Evolutionary conservation across 768 basidiomycete genomes (phyloP), one percentile per base, ranked within the genome.

Genomic region (Trametes elegans): DNA sequence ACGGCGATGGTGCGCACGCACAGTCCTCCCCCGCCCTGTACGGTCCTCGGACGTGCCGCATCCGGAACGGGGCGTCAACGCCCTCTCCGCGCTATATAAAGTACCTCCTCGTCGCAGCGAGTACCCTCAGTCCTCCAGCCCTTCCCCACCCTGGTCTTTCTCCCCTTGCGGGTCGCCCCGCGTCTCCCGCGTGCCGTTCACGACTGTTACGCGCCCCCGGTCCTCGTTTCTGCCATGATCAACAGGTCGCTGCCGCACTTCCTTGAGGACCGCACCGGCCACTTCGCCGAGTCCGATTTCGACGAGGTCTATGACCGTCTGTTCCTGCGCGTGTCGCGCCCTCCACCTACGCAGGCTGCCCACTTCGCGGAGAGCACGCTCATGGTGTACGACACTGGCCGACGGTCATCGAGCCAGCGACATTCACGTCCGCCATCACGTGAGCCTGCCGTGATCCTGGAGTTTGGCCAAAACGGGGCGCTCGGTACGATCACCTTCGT

Each of bases 221-320:
- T 39, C 35, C 24, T 18, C 23, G 38, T 18, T 18, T 24, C 35
- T 26, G 32, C 39, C n/a, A 63, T 67, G 66, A 45, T 58, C 61
- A 56, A 21, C 70, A 67, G 40, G 40, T 45, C 65, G 1, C 74
- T 81, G 53, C 82, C 84, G 16, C 79, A 79, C 59, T 79, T 78
- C 41, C 76, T 88, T 39, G 87, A 89, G 67, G 87, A 89, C 72
- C 81, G 84, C 41, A 84, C 87, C 0, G 85, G 80, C 18, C 68
- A 71, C 13, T 68, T 78, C 55, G 71, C 76, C 11, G 69, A 72
- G 42, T 78, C 85, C 1, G 86, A 90, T 74, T 89, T 82, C 58
- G 86, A 88, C 65, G 88, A 90, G 62, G 79, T 88, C 61, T 90
- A 89, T 65, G 88, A 90, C 69, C 81, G 88, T 50, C 71, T 83